Evolutionary conservation across 2,329 filamentous ascomycete genomes (phyloP), one percentile per base, ranked within the genome.

Genomic region (Sphaerulina vaccinii): DNA sequence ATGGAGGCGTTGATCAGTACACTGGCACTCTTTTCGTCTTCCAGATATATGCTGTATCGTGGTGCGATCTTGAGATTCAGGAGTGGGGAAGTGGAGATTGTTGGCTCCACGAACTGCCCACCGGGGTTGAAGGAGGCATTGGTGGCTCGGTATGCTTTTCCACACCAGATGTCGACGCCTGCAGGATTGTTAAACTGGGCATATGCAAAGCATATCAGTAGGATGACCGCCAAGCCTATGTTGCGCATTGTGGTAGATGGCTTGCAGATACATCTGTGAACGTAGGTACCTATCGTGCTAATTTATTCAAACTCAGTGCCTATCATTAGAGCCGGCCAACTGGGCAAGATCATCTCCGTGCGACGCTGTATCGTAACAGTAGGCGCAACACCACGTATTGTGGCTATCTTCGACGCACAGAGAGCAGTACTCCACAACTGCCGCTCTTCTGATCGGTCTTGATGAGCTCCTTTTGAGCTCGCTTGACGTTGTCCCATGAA

Each of bases 101-200:
- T 18, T 11, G 76, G 75, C 15, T 70, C 66, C 9, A 68, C 56
- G 9, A 79, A 70, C 62, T 71, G 70, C 21, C 27, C 27, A 11
- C 27, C 27, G 0, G 76, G 76, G 51, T 76, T 67, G 53, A 77
- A 71, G 0, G 73, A 72, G 6, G 27, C 66, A 57, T 77, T 73
- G 42, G 45, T 51, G 3, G 53, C 50, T 38, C 55, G 19, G 59
- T 77, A 78, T 1, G 73, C 73, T 55, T 78, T 78, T 8, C 75
- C 75, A 57, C 75, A 75, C 73, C 73, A 75, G n/a, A 73, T 73
- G 49, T 75, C 71, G 13, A 75, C 73, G 5, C 72, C 71, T 38
- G 69, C 44, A 29, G 54, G 54, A 37, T 57, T 59, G 47, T 59
- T 59, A 42, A 59, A 59, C 22, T 57, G 53, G 6, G 45, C 45